Evolutionary conservation across 2,329 filamentous ascomycete species (phyloP), one percentile per base, ranked within the genome.

Genomic region (Sporothrix pseudoabietina): DNA sequence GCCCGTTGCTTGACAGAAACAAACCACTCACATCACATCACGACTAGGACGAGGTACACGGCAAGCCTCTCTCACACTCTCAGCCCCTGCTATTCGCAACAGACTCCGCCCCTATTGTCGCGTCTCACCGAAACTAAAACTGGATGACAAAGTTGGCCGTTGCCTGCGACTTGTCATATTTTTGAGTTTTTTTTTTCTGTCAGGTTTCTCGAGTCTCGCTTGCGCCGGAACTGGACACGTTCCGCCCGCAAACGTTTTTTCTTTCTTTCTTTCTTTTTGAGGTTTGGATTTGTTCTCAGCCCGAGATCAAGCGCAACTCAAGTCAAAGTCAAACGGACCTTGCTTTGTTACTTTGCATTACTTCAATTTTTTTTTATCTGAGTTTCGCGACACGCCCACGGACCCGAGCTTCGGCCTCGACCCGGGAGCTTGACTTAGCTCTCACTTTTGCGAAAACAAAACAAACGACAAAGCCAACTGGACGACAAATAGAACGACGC

Each of bases 41-140:
- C 68, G 52, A n/a, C 35, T n/a, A 35, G 39, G 39, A 30, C 39
- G 22, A 47, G n/a, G 12, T 9, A 66, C 61, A 66, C 61, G 39
- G 61, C n/a, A 47, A 66, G 19, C 44, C 14, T 16, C 44, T 49
- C 44, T 49, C 44, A 4, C 12, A 12, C 41, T 35, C 19, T 19
- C 47, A 69, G 19, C 66, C 66, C 65, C 66, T 54, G 32, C 68
- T 14, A 52, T 12, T 70, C 52, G 44, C 65, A 69, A 39, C 12
- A 32, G 47, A 41, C 68, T 57, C 30, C 52, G 49, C 52, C 68
- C 68, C 52, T 55, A 44, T 57, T 69, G 66, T 57, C 68, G 68
- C 68, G 68, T 70, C 68, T 70, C 68, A 44, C 68, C 68, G 47
- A 57, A 66, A 30, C n/a, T 8, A n/a, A 10, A 32, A 30, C 30